Conservation (phyloP, 371 early-diverging fungal species). For the Actinomortierella wolfii region DNA sequence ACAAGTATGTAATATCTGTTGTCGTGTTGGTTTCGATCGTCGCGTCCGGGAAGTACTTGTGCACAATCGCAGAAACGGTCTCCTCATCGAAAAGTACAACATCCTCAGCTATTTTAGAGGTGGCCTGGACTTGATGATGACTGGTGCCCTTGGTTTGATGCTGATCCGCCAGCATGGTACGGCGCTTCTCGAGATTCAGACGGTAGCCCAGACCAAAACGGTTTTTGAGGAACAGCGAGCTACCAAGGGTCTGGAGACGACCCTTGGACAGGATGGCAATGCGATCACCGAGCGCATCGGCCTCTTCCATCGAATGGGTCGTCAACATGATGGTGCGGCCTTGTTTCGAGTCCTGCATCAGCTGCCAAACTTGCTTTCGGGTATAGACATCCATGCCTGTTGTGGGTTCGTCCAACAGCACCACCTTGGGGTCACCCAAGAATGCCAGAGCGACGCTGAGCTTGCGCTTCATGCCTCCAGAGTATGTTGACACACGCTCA, state of each 20-base stretch:
- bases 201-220: conserved; percentile 50
- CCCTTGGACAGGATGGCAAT: conserved; percentile 71
- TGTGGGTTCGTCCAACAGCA: conserved; percentile 78
- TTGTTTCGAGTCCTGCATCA: conserved; percentile 68
- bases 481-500: conserved; percentile 59
- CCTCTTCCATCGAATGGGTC: conserved; percentile 76
- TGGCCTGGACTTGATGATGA: conserved; percentile 8
- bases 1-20: conserved; percentile 34
- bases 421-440: conserved; percentile 71
- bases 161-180: conserved; percentile 43
- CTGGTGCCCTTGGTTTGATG: not conserved
- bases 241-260: conserved; percentile 52
- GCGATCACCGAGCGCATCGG: conserved; percentile 68
- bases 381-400: conserved; percentile 74
- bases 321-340: conserved; percentile 68
- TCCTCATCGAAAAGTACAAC: conserved; percentile 33
- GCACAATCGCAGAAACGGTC: conserved; percentile 19
- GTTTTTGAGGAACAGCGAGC: conserved; percentile 50
- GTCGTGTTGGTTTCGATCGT: conserved; percentile 29
- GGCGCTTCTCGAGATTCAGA: conserved; percentile 46
- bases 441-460: conserved; percentile 71
- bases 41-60: conserved; percentile 40
- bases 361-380: conserved; percentile 66
- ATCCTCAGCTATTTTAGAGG: conserved; percentile 6
- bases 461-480: conserved; percentile 77